A percentile compares a stretch with the other conserved stretches of the same genome.
These are phyloP conservation scores for Pseudocercospora fuligena DNA, from an alignment of 2,329 filamentous ascomycete genomes.

Conservation along the genomic window DNA sequence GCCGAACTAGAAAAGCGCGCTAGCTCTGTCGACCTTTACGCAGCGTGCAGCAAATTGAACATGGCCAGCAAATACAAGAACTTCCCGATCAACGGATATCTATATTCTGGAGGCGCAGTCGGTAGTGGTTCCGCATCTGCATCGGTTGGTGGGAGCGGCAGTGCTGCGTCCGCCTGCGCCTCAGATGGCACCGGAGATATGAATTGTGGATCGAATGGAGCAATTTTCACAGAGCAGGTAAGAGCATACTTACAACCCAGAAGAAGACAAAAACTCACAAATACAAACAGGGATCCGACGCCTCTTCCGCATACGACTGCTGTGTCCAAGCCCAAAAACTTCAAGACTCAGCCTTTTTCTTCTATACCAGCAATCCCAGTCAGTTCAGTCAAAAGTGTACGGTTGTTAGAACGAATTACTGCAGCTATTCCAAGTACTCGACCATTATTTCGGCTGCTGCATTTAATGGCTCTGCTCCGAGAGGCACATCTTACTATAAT, in stretches of 20 bases:
- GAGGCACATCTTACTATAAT: not conserved
- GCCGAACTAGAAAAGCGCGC: not conserved
- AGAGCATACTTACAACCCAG: not conserved
- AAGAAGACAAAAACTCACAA: not conserved
- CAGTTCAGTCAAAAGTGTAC: not conserved
- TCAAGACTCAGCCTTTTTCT: not conserved
- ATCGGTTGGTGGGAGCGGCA: not conserved
- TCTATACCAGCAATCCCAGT: not conserved
- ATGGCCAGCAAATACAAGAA: conserved; percentile 6
- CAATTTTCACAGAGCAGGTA: not conserved
- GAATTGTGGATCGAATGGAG: not conserved
- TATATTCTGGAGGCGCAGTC: not conserved
- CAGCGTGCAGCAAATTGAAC: not conserved
- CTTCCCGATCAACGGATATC: not conserved
- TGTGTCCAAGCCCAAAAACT: not conserved
- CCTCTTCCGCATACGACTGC: not conserved
- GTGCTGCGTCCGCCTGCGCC: not conserved
- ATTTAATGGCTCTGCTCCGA: not conserved
- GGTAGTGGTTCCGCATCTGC: not conserved
- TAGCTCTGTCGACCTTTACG: not conserved
- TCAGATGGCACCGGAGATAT: not conserved
- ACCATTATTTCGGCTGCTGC: not conserved
- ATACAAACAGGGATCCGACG: not conserved
- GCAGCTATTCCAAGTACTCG: not conserved
- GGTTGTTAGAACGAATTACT: not conserved